These are phyloP conservation scores for Chenopodium quinoa DNA, from an alignment of 148 eudicot species.

Conservation along the genomic window DNA sequence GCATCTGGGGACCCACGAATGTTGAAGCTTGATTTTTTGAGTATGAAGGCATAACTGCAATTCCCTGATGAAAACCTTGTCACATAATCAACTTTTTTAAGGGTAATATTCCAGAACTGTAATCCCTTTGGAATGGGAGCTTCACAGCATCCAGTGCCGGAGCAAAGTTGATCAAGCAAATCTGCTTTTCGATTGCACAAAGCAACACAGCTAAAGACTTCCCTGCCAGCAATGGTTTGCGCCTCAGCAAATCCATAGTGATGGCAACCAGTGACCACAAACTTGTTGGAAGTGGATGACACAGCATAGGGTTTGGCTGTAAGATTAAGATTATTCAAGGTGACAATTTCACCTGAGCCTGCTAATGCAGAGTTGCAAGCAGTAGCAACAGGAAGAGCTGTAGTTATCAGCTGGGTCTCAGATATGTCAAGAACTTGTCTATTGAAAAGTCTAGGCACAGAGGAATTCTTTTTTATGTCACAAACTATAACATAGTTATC, in stretches of 20 bases:
- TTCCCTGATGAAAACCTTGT: slow-evolving; percentile 12
- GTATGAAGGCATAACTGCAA: slow-evolving; percentile 20
- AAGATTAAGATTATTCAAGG: background rate
- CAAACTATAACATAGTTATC: slow-evolving; percentile 10
- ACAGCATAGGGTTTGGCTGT: slow-evolving; percentile 4
- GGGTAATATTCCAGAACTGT: background rate
- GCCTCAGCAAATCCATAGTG: slow-evolving; percentile 23
- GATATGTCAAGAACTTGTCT: slow-evolving; percentile 12
- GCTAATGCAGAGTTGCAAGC: background rate
- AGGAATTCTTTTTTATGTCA: no score
- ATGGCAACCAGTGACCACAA: slow-evolving; percentile 25
- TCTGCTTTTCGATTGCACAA: slow-evolving; percentile 17
- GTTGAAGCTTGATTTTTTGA: slow-evolving; percentile 10
- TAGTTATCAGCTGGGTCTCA: slow-evolving; percentile 13
- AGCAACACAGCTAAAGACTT: slow-evolving; percentile 24
- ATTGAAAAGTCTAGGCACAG: background rate
- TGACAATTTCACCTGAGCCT: background rate
- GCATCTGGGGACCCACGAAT: slow-evolving; percentile 2
- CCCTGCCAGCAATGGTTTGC: background rate
- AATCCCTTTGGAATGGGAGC: slow-evolving; percentile 25
- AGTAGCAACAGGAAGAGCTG: slow-evolving; percentile 8
- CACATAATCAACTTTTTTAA: slow-evolving; percentile 2
- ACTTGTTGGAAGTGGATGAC: slow-evolving; percentile 17
- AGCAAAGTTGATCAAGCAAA: slow-evolving; percentile 13
- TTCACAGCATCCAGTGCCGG: slow-evolving; percentile 28